Evolutionary conservation across 768 basidiomycete species (phyloP), one percentile per base, ranked within the genome.

Genomic region (Auricularia sp.): DNA sequence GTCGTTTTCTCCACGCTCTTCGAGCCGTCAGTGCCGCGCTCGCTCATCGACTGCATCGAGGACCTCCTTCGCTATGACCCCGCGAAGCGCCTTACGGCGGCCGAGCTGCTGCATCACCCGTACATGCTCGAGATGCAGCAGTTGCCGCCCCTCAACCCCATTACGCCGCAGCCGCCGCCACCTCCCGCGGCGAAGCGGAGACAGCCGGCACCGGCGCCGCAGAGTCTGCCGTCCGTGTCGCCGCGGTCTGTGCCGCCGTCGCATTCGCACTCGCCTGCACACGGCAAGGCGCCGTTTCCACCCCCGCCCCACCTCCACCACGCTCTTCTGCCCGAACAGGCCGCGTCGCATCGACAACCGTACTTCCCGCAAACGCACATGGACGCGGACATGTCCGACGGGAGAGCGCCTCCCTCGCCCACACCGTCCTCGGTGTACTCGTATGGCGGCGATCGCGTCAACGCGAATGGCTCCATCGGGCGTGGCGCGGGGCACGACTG

Each of bases 31-130:
- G 85, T 94, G 23, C 93, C 95, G 3, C 76, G 81, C 62, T 90
- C 85, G 39, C 80, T 99, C 61, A 80, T 99, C 71, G 87, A 97
- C 71, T 95, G 93, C 76, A 97, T 99, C 72, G 81, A 86, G 60
- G 92, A 96, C 72, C 80, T 98, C 16, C 84, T 99, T 66, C 89
- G 86, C 70, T 98, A 97, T 76, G 92, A 98, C 70, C 95, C 97
- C 33, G 86, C 86, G 47, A 79, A 82, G 61, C 88, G 97, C 35
- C 79, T 98, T 61, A 97, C 94, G 1, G 89, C 91, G 64, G 82
- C 82, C 61, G 84, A 95, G 72, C 96, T 94, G 73, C 77, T 97
- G 67, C 84, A 93, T 36, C 94, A 98, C 73, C 80, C 86, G 14
- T 99, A 98, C 79, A 85, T 98, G 64, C 81, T 82, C 65, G 91